These are phyloP conservation scores for Lyophyllum shimeji DNA, from an alignment of 768 basidiomycete species.

Conservation along the genomic window DNA sequence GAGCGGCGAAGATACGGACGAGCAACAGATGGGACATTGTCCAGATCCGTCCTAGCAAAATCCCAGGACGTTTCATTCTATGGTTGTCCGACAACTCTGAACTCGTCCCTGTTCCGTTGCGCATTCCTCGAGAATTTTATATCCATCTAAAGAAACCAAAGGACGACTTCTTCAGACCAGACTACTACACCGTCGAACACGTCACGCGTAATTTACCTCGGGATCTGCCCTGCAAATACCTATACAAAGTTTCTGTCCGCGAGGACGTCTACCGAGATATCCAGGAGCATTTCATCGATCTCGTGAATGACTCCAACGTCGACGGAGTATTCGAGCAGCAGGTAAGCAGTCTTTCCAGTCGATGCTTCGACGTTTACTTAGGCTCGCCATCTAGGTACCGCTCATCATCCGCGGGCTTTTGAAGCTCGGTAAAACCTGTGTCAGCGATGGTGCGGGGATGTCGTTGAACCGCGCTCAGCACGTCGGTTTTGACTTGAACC, in stretches of 20 bases:
- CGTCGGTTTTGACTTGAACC: constrained; percentile 77
- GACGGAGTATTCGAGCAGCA: constrained; percentile 95
- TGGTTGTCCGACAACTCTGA: constrained; percentile 86
- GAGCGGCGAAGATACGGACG: constrained; percentile 52
- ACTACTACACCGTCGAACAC: constrained; percentile 69
- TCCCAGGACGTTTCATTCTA: constrained; percentile 78
- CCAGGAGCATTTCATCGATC: constrained; percentile 88
- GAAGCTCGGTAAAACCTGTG: constrained; percentile 82
- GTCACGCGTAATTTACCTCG: constrained; percentile 80
- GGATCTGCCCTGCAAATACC: constrained; percentile 69
- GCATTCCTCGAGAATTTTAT: constrained; percentile 91
- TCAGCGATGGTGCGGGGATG: constrained; percentile 58
- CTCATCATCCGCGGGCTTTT: constrained; percentile 79
- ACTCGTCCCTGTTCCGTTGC: constrained; percentile 76
- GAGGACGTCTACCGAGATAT: constrained; percentile 84
- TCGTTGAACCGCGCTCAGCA: constrained; percentile 84
- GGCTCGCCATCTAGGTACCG: constrained; percentile 58
- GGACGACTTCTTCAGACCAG: constrained; percentile 62
- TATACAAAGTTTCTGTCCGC: constrained; percentile 80
- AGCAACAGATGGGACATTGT: constrained; percentile 88
- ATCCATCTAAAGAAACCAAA: constrained; percentile 76
- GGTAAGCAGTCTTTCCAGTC: constrained; percentile 38
- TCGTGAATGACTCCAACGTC: constrained; percentile 92
- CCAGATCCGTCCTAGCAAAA: constrained; percentile 79
- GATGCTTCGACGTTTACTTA: background rate